Percentiles rank a stretch among this genome's conserved stretches.
These are phyloP conservation scores for Suillus cothurnatus DNA, from an alignment of 768 basidiomycete species.

Conservation along the genomic window DNA sequence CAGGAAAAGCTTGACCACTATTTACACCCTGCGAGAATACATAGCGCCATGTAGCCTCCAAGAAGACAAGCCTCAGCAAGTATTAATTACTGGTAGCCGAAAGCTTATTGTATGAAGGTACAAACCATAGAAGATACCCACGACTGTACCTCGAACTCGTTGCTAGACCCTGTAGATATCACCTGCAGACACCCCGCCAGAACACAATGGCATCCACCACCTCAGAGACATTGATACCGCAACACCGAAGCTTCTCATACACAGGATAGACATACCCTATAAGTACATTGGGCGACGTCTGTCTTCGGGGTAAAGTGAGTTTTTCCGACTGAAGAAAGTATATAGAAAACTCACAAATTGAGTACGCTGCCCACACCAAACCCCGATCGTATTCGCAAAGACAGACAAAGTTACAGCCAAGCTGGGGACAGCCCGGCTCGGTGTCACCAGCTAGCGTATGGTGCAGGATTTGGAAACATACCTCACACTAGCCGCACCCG, in stretches of 20 bases:
- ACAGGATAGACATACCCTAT: conserved; percentile 53
- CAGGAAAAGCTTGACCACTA: no score
- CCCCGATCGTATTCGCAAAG: conserved; percentile 44
- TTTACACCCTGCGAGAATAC: no score
- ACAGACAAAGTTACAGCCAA: conserved; percentile 51
- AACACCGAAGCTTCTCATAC: conserved; percentile 58
- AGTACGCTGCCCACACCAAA: conserved; percentile 48
- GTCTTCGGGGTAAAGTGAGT: conserved; percentile 38
- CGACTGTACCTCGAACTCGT: conserved; percentile 43
- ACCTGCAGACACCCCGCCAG: conserved; percentile 53
- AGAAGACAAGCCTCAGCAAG: neutral
- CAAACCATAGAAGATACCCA: conserved; percentile 37
- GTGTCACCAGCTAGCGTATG: neutral
- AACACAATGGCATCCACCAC: conserved; percentile 52
- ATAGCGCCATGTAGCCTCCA: no score
- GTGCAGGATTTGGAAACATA: neutral
- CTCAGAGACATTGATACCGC: conserved; percentile 47
- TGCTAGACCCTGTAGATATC: conserved; percentile 64
- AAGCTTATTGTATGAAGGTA: conserved; percentile 1
- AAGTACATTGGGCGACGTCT: conserved; percentile 64
- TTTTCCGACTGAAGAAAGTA: conserved; percentile 11
- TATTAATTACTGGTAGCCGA: conserved; percentile 30
- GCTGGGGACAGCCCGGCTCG: conserved; percentile 21
- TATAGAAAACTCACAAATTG: conserved; percentile 38
- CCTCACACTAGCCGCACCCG: conserved; percentile 34